phyloP scores from a whole-genome alignment of 768 basidiomycete genomes.

The Tylopilus intermedius region DNA sequence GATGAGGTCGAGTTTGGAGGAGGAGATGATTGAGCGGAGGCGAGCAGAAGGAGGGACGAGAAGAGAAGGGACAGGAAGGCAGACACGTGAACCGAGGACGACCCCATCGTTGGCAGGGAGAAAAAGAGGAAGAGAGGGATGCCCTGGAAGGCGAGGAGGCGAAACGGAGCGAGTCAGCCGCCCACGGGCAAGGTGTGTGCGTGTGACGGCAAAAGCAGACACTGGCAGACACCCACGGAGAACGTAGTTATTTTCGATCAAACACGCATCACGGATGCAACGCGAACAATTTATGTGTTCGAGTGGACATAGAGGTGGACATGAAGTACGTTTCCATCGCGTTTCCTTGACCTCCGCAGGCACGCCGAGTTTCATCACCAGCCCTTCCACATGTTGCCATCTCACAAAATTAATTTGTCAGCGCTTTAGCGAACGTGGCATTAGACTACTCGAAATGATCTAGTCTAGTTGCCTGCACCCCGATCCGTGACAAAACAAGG shows the following conservation, averaged over 20 bases:
- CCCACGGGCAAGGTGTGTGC: conserved; percentile 11
- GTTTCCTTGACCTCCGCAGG: conserved; percentile 15
- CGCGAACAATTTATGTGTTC: neutral
- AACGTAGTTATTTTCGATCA: neutral
- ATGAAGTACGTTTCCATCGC: neutral
- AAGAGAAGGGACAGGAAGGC: conserved; percentile 21
- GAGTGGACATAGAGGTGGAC: conserved; percentile 7
- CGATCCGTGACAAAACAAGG: conserved; percentile 42
- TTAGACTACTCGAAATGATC: conserved; percentile 38
- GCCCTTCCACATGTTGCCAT: neutral
- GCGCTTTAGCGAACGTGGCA: too few species aligned
- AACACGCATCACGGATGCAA: neutral
- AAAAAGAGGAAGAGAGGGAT: neutral
- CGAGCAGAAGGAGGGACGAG: conserved; percentile 28
- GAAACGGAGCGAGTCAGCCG: conserved; percentile 27
- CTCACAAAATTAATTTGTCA: neutral
- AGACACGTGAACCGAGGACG: neutral
- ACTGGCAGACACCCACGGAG: neutral
- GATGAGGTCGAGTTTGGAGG: conserved; percentile 10
- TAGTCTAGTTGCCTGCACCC: conserved; percentile 42
- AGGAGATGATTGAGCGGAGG: conserved; percentile 36
- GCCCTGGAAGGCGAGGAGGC: neutral
- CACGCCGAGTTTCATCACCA: conserved; percentile 16
- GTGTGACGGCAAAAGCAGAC: conserved; percentile 8
- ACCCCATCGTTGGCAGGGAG: conserved; percentile 13